Evolutionary conservation across 768 basidiomycete genomes (phyloP).

Genomic region (Sarcodon sp.): DNA sequence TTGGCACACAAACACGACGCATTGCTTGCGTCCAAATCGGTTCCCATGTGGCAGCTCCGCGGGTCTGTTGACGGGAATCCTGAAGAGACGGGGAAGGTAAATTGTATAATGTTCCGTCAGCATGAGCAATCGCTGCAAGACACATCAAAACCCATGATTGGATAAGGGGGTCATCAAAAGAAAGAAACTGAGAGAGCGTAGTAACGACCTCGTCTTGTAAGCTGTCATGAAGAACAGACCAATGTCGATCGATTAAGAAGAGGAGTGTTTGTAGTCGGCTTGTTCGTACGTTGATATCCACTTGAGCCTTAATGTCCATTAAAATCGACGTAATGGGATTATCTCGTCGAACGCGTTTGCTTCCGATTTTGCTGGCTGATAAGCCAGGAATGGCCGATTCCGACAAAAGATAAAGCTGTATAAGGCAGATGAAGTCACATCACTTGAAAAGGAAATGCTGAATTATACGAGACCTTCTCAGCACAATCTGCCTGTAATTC

Average conservation of each 20-base stretch:
- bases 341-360: slow-evolving; percentile 42
- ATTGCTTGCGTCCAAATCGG: slow-evolving; percentile 74
- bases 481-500: slow-evolving; percentile 75
- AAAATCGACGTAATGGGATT: slow-evolving; percentile 50
- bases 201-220: slow-evolving; percentile 45
- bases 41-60: slow-evolving; percentile 47
- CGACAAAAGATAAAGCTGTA: slow-evolving; percentile 50
- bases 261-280: slow-evolving; percentile 64
- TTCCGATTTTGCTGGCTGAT: slow-evolving; percentile 17
- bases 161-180: slow-evolving; percentile 45
- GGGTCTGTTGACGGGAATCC: slow-evolving; percentile 5
- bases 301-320: slow-evolving; percentile 26
- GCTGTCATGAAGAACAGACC: slow-evolving; percentile 44
- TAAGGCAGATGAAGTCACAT: neutral
- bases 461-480: slow-evolving; percentile 33
- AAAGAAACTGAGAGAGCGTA: slow-evolving; percentile 45
- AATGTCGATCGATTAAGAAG: slow-evolving; percentile 77
- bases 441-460: slow-evolving; percentile 1
- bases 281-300: slow-evolving; percentile 23
- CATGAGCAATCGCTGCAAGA: slow-evolving; percentile 56
- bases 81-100: slow-evolving; percentile 2
- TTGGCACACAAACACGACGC: slow-evolving; percentile 55
- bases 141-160: slow-evolving; percentile 85
- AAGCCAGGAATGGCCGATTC: slow-evolving; percentile 36
- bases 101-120: slow-evolving; percentile 16